Evolutionary conservation across 345 rosid species (phyloP), one percentile per base, ranked within the genome.

Genomic region (Pugionium cornutum): DNA sequence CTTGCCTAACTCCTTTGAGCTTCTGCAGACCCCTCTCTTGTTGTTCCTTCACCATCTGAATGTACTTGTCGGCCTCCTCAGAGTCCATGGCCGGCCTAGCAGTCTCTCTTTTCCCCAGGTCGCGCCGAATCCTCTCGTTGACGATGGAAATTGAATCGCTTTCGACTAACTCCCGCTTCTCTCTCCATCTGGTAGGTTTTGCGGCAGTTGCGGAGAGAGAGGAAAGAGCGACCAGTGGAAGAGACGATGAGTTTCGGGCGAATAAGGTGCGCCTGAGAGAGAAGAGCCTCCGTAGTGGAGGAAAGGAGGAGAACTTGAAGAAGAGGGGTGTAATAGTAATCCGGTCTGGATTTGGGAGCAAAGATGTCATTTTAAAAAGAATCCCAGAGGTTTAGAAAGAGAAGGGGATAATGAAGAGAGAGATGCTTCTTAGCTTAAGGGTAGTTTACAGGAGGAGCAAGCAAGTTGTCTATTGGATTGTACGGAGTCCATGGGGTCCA

Each of bases 11-110:
- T 64, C 96, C 94, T 58, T 84, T 89, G 47, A 92, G 82, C 84
- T 87, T 86, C 85, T 82, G 97, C 75, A 92, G 66, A 4, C 98
- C 98, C 72, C 79, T 76, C 80, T 86, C 94, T 68, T 89, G 98
- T 77, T 89, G 97, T 66, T 89, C 85, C 78, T 77, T 92, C 39
- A 92, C 96, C 77, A 79, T 55, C 74, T 77, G 81, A 41, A 89
- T 87, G 78, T 92, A 92, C 82, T 78, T 82, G 25, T 84, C 97
- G 10, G 96, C 89, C 82, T 92, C 98, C 64, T 84, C 78, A 1
- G 95, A 82, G 70, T 84, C 94, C 91, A 88, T 81, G 1, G 47
- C 70, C 6, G 91, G 84, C 48, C 76, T 70, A 6, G 78, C 72
- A 58, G 78, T 62, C 54, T 85, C 87, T 56, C 88, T 83, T 66